Base-by-base conservation (phyloP, 139 green algal species). In the Zygnema circumcarinatum region DNA sequence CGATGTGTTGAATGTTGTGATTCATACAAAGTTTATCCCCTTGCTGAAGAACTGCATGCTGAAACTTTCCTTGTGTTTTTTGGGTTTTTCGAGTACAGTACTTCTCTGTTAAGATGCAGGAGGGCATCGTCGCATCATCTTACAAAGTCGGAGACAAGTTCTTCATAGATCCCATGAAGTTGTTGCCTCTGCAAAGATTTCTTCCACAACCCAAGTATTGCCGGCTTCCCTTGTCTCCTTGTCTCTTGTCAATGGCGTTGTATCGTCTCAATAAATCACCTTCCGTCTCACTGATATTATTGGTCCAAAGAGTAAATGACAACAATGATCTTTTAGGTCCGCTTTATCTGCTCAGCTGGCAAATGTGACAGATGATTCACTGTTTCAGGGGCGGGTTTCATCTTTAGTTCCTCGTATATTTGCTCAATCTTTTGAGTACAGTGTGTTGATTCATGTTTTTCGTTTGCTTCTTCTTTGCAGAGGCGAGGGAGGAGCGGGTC, bases 31-130 rank as follows among this genome's bases (percentile, higher is more conserved):
- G n/a, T n/a, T n/a, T n/a, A n/a, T n/a, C n/a, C n/a, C n/a, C n/a
- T n/a, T n/a, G n/a, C n/a, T n/a, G n/a, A n/a, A n/a, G n/a, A n/a
- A n/a, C n/a, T n/a, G n/a, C n/a, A n/a, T n/a, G n/a, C n/a, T n/a
- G n/a, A n/a, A n/a, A n/a, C n/a, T n/a, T n/a, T n/a, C n/a, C n/a
- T n/a, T n/a, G n/a, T n/a, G n/a, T n/a, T n/a, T n/a, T n/a, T n/a
- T n/a, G n/a, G n/a, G n/a, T n/a, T n/a, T n/a, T n/a, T n/a, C n/a
- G n/a, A n/a, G n/a, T 82, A 75, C 87, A 91, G 87, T 90, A 89
- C 31, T 98, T 99, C 90, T 98, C 96, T 0, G 92, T 99, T 33
- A 99, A 99, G 92, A 98, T 98, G 95, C 92, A 93, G 29, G 95
- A 98, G 38, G 97, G 97, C 35, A 86, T 99, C 0, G 87, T 98